Evolutionary conservation across 306 rosid genomes (phyloP), one percentile per base, ranked within the genome.

Genomic region (Castanospermum australe): DNA sequence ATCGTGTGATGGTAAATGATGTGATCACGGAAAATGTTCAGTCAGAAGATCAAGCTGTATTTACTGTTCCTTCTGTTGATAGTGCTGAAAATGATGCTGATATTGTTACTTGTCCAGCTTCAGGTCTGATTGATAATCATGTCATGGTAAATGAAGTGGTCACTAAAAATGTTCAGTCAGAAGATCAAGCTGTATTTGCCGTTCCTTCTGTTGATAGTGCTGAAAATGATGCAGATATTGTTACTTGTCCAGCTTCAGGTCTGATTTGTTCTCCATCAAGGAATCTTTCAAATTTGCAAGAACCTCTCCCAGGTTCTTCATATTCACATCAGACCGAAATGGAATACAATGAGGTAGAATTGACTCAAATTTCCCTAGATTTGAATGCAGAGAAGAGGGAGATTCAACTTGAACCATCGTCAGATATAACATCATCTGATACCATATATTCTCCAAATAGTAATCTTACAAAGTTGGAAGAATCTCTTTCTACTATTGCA

Each of bases 311-410:
- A 13, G 79, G 56, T 59, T 79, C 84, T 28, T 59, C 73, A 60
- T 78, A 80, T 84, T 77, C 80, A 70, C 42, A 56, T 79, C 75
- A 55, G 69, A 80, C 71, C 39, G 87, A 75, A 70, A 33, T 50
- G 61, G 86, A 84, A 81, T 78, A 79, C 60, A 71, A 70, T 42
- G 89, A 81, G 44, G 88, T 35, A 48, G 86, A 68, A 85, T 81
- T 81, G 73, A 72, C 76, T 52, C 88, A 85, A 78, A 61, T 22
- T 69, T 69, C 67, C 50, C 4, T 15, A 71, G 89, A 79, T 50
- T 62, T 74, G 17, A 86, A 79, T 76, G 50, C 74, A 79, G 88
- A 44, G 41, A 52, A 48, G 55, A 66, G 39, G 44, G 76, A 68
- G 60, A 75, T 66, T 78, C 82, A 68, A 61, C 39, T 62, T 21